Evolutionary conservation across 1,284 basidiomycete species (phyloP).

Genomic region (Tylopilus sp.): DNA sequence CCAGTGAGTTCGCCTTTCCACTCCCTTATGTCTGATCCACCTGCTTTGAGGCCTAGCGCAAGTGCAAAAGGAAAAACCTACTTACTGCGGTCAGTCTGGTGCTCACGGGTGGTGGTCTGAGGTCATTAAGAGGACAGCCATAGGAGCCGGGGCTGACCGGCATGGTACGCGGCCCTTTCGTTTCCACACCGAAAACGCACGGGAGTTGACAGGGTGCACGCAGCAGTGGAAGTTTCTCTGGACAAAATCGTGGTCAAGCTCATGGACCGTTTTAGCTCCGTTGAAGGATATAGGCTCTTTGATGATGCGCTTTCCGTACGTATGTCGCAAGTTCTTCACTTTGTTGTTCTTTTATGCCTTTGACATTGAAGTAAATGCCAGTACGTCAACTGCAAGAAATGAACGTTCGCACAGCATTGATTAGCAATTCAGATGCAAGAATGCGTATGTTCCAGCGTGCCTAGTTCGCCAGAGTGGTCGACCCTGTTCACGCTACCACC

Average conservation of each 20-base stretch:
- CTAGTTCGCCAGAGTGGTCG: background rate
- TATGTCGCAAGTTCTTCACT: conserved; percentile 34
- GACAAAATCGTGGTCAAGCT: conserved; percentile 51
- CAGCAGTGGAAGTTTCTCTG: conserved; percentile 52
- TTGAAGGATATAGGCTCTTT: conserved; percentile 63
- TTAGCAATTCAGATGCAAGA: conserved; percentile 68
- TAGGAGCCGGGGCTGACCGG: conserved; percentile 63
- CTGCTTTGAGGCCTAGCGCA: conserved; percentile 52
- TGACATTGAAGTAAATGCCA: conserved; percentile 25
- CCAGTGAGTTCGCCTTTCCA: conserved; percentile 36
- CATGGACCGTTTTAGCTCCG: conserved; percentile 60
- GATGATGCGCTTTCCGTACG: conserved; percentile 58
- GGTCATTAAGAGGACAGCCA: conserved; percentile 64
- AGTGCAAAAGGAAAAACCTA: conserved; percentile 55
- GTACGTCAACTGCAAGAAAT: conserved; percentile 45
- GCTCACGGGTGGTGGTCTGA: conserved; percentile 64
- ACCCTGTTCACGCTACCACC: conserved; percentile 1
- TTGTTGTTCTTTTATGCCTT: conserved; percentile 1
- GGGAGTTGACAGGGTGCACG: conserved; percentile 10
- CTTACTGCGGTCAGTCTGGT: conserved; percentile 41
- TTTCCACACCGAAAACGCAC: conserved; percentile 24
- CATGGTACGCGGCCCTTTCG: conserved; percentile 36
- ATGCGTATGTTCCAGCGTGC: conserved; percentile 48
- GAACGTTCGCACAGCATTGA: conserved; percentile 50
- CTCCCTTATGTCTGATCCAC: conserved; percentile 2